These are phyloP conservation scores for Kazachstania bromeliacearum DNA, from an alignment of 805 yeast species.

Conservation along the genomic window DNA sequence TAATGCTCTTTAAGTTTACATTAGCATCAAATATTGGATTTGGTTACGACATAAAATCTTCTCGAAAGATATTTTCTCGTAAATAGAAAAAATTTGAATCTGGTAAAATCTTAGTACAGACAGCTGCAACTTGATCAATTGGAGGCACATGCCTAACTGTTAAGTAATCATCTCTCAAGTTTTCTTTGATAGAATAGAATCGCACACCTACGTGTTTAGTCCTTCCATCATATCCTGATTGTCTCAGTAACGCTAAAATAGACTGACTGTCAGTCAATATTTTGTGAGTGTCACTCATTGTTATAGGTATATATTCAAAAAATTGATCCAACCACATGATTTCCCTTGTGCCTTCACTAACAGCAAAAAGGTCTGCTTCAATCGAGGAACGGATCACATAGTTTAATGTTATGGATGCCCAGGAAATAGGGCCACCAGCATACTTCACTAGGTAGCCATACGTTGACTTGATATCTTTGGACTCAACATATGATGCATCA, in stretches of 20 bases:
- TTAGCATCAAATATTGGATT: no score
- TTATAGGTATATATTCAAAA: neutral
- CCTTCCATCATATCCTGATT: slow-evolving; percentile 4
- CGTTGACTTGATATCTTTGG: slow-evolving; percentile 1
- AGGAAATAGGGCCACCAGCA: slow-evolving; percentile 1
- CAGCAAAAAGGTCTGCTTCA: slow-evolving; percentile 3
- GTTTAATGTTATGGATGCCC: neutral
- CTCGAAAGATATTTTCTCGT: neutral
- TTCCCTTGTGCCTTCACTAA: slow-evolving; percentile 1
- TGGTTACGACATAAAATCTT: no score
- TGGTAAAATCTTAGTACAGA: slow-evolving; percentile 2
- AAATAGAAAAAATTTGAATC: neutral
- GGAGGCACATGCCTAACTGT: neutral
- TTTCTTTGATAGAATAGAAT: neutral
- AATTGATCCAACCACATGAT: slow-evolving; percentile 3
- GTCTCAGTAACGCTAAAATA: neutral
- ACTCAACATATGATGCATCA: slow-evolving; percentile 1
- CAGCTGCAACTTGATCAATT: slow-evolving; percentile 5
- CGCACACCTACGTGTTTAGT: slow-evolving; percentile 7
- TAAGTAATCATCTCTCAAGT: neutral
- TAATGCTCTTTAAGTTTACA: no score
- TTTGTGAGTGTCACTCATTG: neutral
- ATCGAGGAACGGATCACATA: neutral
- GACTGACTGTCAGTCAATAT: slow-evolving; percentile 6
- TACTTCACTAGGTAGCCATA: neutral